A percentile compares a stretch with the other conserved stretches of the same genome.
Conservation (phyloP, 176 grass and related monocot species). For the Oropetium thomaeum region DNA sequence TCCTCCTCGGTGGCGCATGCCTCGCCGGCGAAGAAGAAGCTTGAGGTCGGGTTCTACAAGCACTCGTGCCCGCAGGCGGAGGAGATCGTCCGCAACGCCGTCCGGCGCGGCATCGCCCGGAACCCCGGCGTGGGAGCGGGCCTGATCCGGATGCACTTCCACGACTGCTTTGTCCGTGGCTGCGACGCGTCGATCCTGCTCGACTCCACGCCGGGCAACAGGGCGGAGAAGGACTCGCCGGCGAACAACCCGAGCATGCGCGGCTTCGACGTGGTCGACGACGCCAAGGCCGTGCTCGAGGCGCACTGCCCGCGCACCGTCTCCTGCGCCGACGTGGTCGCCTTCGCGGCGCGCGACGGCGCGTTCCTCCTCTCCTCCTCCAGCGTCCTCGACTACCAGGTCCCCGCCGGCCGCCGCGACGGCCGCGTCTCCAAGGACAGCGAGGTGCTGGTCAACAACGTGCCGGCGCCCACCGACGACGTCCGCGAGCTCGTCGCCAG, state of each 20-base stretch:
- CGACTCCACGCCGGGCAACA: slow-evolving; percentile 32
- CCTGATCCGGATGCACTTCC: slow-evolving; percentile 74
- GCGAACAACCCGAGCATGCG: slow-evolving; percentile 58
- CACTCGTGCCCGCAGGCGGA: slow-evolving; percentile 57
- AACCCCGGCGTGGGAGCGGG: slow-evolving; percentile 50
- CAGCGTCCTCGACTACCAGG: not conserved
- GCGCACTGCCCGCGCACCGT: slow-evolving; percentile 43
- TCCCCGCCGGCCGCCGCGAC: not conserved
- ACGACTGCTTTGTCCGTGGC: slow-evolving; percentile 78
- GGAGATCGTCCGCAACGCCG: slow-evolving; percentile 57
- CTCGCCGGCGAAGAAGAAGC: not conserved
- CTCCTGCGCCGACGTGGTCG: slow-evolving; percentile 63
- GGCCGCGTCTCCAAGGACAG: not conserved
- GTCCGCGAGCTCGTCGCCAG: not conserved
- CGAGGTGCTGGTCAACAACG: not conserved
- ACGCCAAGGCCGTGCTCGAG: slow-evolving; percentile 49
- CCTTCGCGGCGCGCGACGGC: slow-evolving; percentile 52
- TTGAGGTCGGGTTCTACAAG: slow-evolving; percentile 63
- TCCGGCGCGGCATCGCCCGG: slow-evolving; percentile 25
- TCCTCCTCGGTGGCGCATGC: not conserved
- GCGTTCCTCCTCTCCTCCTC: slow-evolving; percentile 33
- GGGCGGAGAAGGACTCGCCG: slow-evolving; percentile 37
- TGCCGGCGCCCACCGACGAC: not conserved
- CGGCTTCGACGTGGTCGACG: slow-evolving; percentile 59
- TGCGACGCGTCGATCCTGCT: slow-evolving; percentile 56